Evolutionary conservation across 2,329 filamentous ascomycete genomes (phyloP).

Genomic region (Cladosporium phlei): DNA sequence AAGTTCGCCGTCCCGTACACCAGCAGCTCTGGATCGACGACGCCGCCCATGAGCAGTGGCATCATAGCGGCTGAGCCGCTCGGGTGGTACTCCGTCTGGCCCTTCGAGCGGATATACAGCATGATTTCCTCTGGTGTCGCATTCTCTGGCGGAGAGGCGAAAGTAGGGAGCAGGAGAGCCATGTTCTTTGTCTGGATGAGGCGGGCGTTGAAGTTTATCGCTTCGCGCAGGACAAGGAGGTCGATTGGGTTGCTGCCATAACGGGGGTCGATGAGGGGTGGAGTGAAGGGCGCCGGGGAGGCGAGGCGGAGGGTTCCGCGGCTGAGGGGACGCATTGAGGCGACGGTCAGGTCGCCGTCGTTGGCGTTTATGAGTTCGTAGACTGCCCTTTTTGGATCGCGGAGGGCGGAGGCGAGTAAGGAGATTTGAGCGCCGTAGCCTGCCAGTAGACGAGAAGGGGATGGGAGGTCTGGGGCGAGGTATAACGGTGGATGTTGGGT

Average conservation of each 20-base stretch:
- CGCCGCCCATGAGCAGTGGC: constrained; percentile 45
- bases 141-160: constrained; percentile 22
- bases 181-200: constrained; percentile 24
- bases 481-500: constrained; percentile 22
- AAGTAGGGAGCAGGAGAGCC: constrained; percentile 20
- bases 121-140: constrained; percentile 28
- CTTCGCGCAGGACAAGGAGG: constrained; percentile 23
- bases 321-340: constrained; percentile 41
- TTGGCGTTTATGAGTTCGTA: constrained; percentile 31
- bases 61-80: constrained; percentile 50
- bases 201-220: constrained; percentile 27
- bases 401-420: constrained; percentile 22
- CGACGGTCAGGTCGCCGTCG: constrained; percentile 28
- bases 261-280: constrained; percentile 40
- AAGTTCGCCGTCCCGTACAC: constrained; percentile 44
- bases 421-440: constrained; percentile 24
- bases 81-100: constrained; percentile 47
- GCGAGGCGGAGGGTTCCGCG: constrained; percentile 40
- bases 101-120: constrained; percentile 23
- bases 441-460: constrained; percentile 20
- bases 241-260: constrained; percentile 45
- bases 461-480: constrained; percentile 16
- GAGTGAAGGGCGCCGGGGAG: constrained; percentile 35
- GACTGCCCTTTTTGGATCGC: constrained; percentile 21
- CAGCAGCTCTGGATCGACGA: constrained; percentile 42